Evolutionary conservation across 495 filamentous ascomycete species (phyloP), one percentile per base, ranked within the genome.

Genomic region (Penicillium argentinense): DNA sequence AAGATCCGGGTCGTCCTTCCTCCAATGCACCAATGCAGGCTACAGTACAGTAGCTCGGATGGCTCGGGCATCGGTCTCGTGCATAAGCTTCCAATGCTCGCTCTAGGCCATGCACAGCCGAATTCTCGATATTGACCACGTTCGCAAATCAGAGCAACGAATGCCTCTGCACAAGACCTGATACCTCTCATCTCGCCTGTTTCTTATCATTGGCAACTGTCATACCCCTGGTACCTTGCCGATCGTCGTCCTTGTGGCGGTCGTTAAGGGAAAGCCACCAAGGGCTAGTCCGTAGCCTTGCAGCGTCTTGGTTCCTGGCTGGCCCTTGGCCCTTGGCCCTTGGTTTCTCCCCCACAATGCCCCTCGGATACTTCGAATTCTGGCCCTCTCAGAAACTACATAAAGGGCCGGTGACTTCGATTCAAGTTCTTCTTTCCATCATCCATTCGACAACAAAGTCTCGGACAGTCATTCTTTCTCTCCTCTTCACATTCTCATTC

Each of bases 251-350:
- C 45, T 55, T 54, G 53, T 53, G 56, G 59, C 50, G 45, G 39
- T 49, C 37, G 1, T 36, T 27, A 43, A 42, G 25, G 19, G 23
- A 42, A 47, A 42, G 42, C 54, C 47, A 57, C 50, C 48, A 58
- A 54, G 57, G 54, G 53, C 40, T 53, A 58, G 42, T 34, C 26
- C 21, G 39, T 61, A 39, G 43, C 60, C 60, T 63, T 63, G 60
- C 60, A 61, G 53, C 41, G 46, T 34, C 30, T 32, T 51, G 42
- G 45, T 47, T 51, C 49, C 47, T 58, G 57, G 16, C 32, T 46
- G 27, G 48, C 51, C 58, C 54, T 62, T 52, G 53, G 47, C 24
- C 47, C 50, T 50, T n/a, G n/a, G n/a, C n/a, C n/a, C n/a, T n/a
- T n/a, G n/a, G n/a, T n/a, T n/a, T n/a, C n/a, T n/a, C n/a, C 41